Percentiles rank a stretch among this genome's conserved stretches.
Evolutionary conservation across 805 yeast genomes (phyloP).

Genomic region (Zygoascus biomembranicola): DNA sequence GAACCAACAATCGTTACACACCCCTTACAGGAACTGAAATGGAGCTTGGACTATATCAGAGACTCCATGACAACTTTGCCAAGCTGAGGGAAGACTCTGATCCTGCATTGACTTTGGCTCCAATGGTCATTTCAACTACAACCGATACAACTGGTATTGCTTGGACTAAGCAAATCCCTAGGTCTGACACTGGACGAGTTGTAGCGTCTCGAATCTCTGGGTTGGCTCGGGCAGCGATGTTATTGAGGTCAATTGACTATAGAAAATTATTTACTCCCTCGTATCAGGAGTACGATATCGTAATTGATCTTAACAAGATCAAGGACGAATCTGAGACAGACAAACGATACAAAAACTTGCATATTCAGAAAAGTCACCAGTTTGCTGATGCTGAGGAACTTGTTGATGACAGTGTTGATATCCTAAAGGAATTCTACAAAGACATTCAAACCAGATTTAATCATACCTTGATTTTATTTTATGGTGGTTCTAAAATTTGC

Average conservation of each 20-base stretch:
- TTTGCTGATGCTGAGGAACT: constrained; percentile 25
- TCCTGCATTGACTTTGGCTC: constrained; percentile 72
- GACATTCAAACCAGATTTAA: constrained; percentile 59
- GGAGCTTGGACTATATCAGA: constrained; percentile 52
- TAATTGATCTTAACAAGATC: constrained; percentile 47
- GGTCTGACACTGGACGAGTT: constrained; percentile 44
- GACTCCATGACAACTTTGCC: constrained; percentile 56
- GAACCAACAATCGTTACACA: neutral
- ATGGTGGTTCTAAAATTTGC: constrained; percentile 50
- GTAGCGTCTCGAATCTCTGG: constrained; percentile 85
- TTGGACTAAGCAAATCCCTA: constrained; percentile 59
- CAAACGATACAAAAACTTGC: constrained; percentile 29
- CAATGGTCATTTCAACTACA: constrained; percentile 74
- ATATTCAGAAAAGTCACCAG: constrained; percentile 34
- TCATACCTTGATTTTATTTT: constrained; percentile 63
- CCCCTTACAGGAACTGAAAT: constrained; percentile 32
- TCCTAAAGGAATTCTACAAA: constrained; percentile 47
- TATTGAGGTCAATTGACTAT: constrained; percentile 6
- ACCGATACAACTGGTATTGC: constrained; percentile 80
- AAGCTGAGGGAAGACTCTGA: constrained; percentile 59
- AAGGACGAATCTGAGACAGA: constrained; percentile 32
- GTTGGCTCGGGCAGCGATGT: constrained; percentile 60
- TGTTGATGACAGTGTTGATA: constrained; percentile 45
- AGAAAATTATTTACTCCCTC: constrained; percentile 67
- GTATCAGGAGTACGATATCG: constrained; percentile 74